These are phyloP conservation scores for Beta lomatogona DNA, from an alignment of 179 eudicot genomes.

Conservation along the genomic window DNA sequence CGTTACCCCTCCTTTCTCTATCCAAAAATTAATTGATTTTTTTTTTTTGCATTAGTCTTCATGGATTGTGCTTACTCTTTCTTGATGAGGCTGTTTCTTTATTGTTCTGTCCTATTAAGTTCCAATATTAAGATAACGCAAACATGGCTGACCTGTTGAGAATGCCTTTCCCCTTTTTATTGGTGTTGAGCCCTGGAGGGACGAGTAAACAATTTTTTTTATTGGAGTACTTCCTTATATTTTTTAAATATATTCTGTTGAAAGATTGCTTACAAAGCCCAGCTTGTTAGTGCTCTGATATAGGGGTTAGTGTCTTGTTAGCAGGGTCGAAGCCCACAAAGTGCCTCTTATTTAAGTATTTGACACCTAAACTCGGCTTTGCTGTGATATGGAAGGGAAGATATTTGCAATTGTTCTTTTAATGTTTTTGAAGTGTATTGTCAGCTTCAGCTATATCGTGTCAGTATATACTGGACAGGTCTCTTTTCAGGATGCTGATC, in stretches of 20 bases:
- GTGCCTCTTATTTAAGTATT: background rate
- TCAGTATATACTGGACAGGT: background rate
- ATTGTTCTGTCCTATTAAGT: background rate
- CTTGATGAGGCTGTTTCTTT: background rate
- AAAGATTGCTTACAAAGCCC: background rate
- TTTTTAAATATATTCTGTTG: no score
- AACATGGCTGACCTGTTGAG: background rate
- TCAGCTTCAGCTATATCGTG: background rate
- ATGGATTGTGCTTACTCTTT: background rate
- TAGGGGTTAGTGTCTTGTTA: background rate
- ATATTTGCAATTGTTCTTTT: background rate
- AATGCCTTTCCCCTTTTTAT: background rate
- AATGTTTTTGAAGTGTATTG: background rate
- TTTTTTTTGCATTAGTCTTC: background rate
- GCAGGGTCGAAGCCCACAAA: background rate
- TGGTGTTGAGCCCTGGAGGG: background rate
- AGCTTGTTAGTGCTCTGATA: background rate
- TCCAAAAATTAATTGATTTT: background rate
- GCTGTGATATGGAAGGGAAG: background rate
- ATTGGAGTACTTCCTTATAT: background rate
- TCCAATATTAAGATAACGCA: background rate
- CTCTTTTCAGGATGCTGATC: conserved; percentile 7
- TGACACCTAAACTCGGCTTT: background rate
- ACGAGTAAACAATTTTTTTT: background rate
- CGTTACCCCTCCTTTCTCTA: background rate